Percentiles rank a stretch among this genome's conserved stretches.
Conservation (phyloP, 805 yeast genomes). For the Kluyveromyces dobzhanskii region DNA sequence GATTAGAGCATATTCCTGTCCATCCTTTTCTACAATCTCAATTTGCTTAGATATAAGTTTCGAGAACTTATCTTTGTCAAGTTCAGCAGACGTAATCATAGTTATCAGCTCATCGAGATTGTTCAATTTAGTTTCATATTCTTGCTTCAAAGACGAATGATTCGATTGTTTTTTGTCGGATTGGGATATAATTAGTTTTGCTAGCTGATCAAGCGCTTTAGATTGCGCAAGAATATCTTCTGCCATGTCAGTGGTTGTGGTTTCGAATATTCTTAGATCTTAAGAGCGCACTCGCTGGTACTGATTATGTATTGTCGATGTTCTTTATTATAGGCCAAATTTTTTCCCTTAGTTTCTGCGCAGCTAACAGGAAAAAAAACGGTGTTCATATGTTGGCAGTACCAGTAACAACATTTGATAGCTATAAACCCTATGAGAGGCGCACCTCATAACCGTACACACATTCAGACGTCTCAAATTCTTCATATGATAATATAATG, state of each 20-base stretch:
- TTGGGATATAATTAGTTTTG: slow-evolving; percentile 25
- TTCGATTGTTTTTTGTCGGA: slow-evolving; percentile 23
- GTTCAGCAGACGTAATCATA: slow-evolving; percentile 1
- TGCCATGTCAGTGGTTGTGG: not conserved
- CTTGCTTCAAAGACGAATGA: slow-evolving; percentile 12
- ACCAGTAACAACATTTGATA: too few species aligned
- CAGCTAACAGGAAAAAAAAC: too few species aligned
- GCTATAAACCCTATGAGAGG: too few species aligned
- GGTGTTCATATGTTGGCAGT: too few species aligned
- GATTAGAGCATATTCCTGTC: slow-evolving; percentile 19
- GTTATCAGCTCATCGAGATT: slow-evolving; percentile 16
- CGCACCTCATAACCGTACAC: too few species aligned
- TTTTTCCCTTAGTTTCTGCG: too few species aligned
- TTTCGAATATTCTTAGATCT: too few species aligned
- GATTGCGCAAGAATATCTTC: slow-evolving; percentile 14
- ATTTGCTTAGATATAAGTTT: slow-evolving; percentile 13
- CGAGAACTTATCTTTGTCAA: slow-evolving; percentile 15
- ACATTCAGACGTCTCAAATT: too few species aligned
- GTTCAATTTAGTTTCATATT: slow-evolving; percentile 19
- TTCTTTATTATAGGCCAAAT: too few species aligned
- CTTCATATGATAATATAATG: too few species aligned
- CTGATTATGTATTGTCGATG: too few species aligned
- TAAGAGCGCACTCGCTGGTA: too few species aligned
- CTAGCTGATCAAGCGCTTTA: slow-evolving; percentile 27
- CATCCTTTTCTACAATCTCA: slow-evolving; percentile 16